Evolutionary conservation across 768 basidiomycete species (phyloP), one percentile per base, ranked within the genome.

Genomic region (Astraeus odoratus): DNA sequence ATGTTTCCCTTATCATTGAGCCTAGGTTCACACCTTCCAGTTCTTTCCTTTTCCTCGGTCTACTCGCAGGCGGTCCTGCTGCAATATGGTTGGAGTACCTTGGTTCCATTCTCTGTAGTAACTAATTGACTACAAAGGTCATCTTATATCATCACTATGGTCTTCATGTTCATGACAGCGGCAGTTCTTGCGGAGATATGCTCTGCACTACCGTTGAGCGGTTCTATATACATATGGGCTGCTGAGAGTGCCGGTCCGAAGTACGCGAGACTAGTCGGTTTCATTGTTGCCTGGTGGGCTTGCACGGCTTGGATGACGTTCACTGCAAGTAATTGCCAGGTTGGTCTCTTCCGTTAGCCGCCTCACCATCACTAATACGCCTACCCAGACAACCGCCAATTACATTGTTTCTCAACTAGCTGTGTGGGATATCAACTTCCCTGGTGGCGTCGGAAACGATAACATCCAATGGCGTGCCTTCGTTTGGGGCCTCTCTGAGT

Each of bases 221-320:
- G 92, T 3, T 93, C 90, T 7, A 94, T 96, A 61, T 95, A 94
- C 63, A 81, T 92, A 39, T 95, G 92, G 92, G 87, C 90, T 0
- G 91, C 90, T 15, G 91, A 91, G 58, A 90, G 89, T 56, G 92
- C 89, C 4, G 92, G 92, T 2, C 82, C 82, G 5, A 89, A 87
- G 53, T 82, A 88, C 55, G 89, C 81, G 2, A 75, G 92, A 27
- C 85, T 94, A 64, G 78, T 90, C 51, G 91, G 89, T 1, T 91
- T 93, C 67, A 63, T 90, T 45, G 91, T 93, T 13, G 91, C 91
- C 24, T 95, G 87, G 86, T 95, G 91, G 91, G 73, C 87, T 12
- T 83, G 82, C 47, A 92, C 90, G 1, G 92, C 91, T n/a, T 95
- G 92, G 92, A 91, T 91, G 78, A 94, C 92, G 0, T 95, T 93